phyloP scores from a whole-genome alignment of 2,329 filamentous ascomycete genomes.

The Diplodia scrobiculata region DNA sequence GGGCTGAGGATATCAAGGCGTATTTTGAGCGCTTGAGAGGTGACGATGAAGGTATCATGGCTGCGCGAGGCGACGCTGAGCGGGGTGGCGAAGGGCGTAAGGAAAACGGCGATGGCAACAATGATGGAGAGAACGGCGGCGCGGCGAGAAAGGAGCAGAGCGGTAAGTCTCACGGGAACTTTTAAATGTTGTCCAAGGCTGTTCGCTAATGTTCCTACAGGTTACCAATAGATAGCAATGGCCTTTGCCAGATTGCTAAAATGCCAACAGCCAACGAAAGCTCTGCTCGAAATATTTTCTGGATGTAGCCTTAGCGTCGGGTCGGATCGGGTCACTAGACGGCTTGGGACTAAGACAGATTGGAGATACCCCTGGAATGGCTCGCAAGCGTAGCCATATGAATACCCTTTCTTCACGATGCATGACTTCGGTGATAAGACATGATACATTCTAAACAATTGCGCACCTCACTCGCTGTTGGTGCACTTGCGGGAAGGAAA shows the following conservation, averaged over 20 bases:
- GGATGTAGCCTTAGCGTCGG: not conserved
- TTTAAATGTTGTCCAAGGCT: not conserved
- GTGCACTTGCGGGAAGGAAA: not conserved
- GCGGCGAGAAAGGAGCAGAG: slow-evolving; percentile 19
- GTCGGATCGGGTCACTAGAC: not conserved
- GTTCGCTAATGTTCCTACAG: not conserved
- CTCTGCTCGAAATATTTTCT: not conserved
- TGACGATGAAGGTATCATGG: slow-evolving; percentile 70
- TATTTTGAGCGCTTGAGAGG: slow-evolving; percentile 95
- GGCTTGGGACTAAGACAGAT: not conserved
- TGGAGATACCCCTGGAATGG: not conserved
- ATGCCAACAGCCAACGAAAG: no score
- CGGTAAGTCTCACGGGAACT: slow-evolving; percentile 5
- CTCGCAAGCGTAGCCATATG: slow-evolving; percentile 6
- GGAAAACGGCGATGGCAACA: slow-evolving; percentile 35
- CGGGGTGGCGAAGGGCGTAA: slow-evolving; percentile 37
- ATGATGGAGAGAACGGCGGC: slow-evolving; percentile 31
- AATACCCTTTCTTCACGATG: slow-evolving; percentile 7
- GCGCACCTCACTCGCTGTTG: not conserved
- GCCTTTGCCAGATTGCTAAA: no score
- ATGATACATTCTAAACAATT: not conserved
- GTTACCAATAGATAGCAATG: not conserved
- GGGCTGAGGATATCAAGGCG: slow-evolving; percentile 91
- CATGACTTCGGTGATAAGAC: not conserved
- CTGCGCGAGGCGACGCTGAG: slow-evolving; percentile 38